These are phyloP conservation scores for Alnus glutinosa DNA, from an alignment of 306 rosid genomes.

Conservation along the genomic window DNA sequence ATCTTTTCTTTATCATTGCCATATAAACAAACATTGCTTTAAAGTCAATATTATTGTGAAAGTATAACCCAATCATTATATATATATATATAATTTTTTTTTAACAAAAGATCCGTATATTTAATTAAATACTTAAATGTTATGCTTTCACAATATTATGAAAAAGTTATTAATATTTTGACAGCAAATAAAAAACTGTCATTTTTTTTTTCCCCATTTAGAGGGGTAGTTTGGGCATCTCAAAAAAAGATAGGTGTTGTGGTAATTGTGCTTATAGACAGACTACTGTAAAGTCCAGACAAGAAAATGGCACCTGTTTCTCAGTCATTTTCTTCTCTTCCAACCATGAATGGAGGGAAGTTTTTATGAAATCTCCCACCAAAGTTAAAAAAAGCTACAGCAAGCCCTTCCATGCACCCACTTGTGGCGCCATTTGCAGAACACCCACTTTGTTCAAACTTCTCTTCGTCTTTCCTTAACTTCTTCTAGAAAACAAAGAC, in stretches of 20 bases:
- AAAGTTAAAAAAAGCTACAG: slow-evolving; percentile 28
- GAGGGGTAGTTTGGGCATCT: slow-evolving; percentile 7
- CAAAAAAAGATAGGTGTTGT: background rate
- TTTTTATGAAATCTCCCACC: slow-evolving; percentile 35
- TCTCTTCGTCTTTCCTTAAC: slow-evolving; percentile 14
- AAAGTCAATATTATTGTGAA: background rate
- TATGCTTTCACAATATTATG: too few relatives aligned
- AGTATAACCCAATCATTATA: background rate
- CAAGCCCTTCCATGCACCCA: slow-evolving; percentile 5
- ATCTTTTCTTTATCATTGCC: too few relatives aligned
- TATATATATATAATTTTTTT: too few relatives aligned
- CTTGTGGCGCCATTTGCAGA: slow-evolving; percentile 81
- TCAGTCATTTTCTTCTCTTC: slow-evolving; percentile 43
- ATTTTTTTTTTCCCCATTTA: background rate
- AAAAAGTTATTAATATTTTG: background rate
- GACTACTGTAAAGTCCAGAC: slow-evolving; percentile 47
- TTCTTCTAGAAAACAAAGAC: slow-evolving; percentile 19
- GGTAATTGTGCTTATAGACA: slow-evolving; percentile 10
- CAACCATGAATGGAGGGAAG: slow-evolving; percentile 64
- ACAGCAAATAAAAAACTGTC: background rate
- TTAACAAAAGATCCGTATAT: too few relatives aligned
- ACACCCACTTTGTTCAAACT: slow-evolving; percentile 47
- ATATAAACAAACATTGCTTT: too few relatives aligned
- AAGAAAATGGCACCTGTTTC: slow-evolving; percentile 39
- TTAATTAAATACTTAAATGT: too few relatives aligned